These are phyloP conservation scores for Russula abietina DNA, from an alignment of 768 basidiomycete species.

Conservation along the genomic window DNA sequence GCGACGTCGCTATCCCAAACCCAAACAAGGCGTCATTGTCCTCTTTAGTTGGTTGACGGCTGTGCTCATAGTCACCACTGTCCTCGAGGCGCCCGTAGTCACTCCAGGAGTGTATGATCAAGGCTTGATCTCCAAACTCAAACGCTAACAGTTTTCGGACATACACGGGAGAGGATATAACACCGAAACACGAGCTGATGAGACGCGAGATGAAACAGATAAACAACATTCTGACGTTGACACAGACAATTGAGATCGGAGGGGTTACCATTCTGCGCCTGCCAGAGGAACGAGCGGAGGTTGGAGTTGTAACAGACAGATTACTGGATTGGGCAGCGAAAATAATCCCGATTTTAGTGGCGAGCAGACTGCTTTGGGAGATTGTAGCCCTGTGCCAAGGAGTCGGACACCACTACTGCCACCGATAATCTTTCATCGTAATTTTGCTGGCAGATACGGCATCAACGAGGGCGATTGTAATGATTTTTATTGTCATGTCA, in stretches of 20 bases:
- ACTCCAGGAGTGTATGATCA: background rate
- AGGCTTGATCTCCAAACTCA: too few species aligned
- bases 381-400: background rate
- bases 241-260: slow-evolving; percentile 5
- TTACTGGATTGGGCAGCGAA: background rate
- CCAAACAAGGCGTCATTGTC: background rate
- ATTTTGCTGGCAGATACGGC: background rate
- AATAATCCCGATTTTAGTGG: background rate
- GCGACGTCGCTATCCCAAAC: background rate
- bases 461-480: background rate
- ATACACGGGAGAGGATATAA: slow-evolving; percentile 2
- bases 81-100: background rate
- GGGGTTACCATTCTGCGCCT: background rate
- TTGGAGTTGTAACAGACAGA: background rate
- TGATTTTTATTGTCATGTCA: background rate
- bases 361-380: background rate
- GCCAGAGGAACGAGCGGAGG: background rate
- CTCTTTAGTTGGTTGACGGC: background rate
- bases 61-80: background rate
- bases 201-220: slow-evolving; percentile 2
- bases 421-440: background rate
- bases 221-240: background rate
- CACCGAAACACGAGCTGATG: background rate
- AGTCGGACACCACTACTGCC: background rate
- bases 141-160: slow-evolving; percentile 1